Percentiles rank a stretch among this genome's conserved stretches.
Conservation (phyloP, 805 yeast genomes). For the Allodekkera sacchari region DNA sequence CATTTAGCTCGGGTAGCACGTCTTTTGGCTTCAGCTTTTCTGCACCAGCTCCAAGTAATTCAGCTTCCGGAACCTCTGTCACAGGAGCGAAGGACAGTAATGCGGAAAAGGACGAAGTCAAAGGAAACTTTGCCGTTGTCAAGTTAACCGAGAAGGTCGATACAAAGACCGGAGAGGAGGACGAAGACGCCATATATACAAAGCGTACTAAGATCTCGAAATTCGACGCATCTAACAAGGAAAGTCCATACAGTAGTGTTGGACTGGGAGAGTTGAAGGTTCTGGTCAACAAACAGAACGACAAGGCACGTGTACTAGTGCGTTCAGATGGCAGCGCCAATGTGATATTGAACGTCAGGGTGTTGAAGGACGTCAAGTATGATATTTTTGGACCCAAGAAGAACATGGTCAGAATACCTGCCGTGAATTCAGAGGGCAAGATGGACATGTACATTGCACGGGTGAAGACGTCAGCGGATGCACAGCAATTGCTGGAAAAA, state of each 20-base stretch:
- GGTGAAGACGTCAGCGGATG: conserved; percentile 73
- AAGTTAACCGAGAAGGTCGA: conserved; percentile 43
- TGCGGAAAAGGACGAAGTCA: conserved; percentile 36
- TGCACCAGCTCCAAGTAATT: conserved; percentile 9
- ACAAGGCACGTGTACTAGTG: conserved; percentile 62
- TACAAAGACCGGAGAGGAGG: conserved; percentile 76
- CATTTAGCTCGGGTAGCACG: conserved; percentile 8
- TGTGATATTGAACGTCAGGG: conserved; percentile 60
- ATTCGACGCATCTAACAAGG: conserved; percentile 41
- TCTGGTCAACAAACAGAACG: conserved; percentile 49
- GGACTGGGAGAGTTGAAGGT: conserved; percentile 84
- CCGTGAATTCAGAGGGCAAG: conserved; percentile 44
- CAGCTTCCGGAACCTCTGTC: conserved; percentile 5
- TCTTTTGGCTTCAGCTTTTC: conserved; percentile 15
- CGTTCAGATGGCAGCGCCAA: conserved; percentile 88
- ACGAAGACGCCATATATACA: conserved; percentile 54
- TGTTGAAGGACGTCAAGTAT: conserved; percentile 53
- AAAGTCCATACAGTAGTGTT: conserved; percentile 42
- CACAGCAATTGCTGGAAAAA: conserved; percentile 36
- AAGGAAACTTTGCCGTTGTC: conserved; percentile 39
- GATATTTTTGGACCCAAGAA: conserved; percentile 51
- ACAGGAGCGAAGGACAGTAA: conserved; percentile 23
- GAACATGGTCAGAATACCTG: conserved; percentile 58
- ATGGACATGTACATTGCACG: conserved; percentile 62
- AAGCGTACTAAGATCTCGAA: conserved; percentile 68